Conservation (phyloP, 2,329 filamentous ascomycete genomes). For the Aspergillus sp. region DNA sequence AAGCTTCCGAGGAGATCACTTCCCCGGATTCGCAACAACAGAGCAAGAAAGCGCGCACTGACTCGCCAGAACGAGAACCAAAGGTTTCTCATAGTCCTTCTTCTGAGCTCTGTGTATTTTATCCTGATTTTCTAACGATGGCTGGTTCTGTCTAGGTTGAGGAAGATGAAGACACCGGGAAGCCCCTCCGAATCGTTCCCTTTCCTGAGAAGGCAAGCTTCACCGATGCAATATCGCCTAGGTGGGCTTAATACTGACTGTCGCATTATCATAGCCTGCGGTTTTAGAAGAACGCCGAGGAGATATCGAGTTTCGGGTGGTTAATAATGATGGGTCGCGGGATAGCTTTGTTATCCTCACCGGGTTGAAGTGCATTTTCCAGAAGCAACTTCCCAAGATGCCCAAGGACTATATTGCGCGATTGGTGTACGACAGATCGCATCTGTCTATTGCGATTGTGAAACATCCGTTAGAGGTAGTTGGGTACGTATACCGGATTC, state of each 20-base stretch:
- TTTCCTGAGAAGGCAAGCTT: constrained; percentile 75
- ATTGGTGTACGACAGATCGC: constrained; percentile 92
- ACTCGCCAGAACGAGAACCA: constrained; percentile 34
- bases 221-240: background rate
- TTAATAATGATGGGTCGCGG: constrained; percentile 87
- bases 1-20: constrained; percentile 44
- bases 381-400: constrained; percentile 98
- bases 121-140: background rate
- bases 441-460: constrained; percentile 93
- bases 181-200: constrained; percentile 59
- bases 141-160: constrained; percentile 31
- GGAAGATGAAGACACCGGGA: constrained; percentile 35
- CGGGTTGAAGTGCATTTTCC: constrained; percentile 94
- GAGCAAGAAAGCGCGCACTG: constrained; percentile 45
- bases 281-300: constrained; percentile 89
- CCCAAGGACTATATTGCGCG: constrained; percentile 98
- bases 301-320: constrained; percentile 93
- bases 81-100: constrained; percentile 19
- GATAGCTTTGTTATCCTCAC: constrained; percentile 92
- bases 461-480: constrained; percentile 96
- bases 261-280: constrained; percentile 54
- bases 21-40: constrained; percentile 37
- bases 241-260: constrained; percentile 16
- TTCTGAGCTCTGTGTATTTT: background rate
- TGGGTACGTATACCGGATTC: constrained; percentile 36